These are phyloP conservation scores for Quaeritorhiza haematococci DNA, from an alignment of 371 early-diverging fungal genomes.

Conservation along the genomic window DNA sequence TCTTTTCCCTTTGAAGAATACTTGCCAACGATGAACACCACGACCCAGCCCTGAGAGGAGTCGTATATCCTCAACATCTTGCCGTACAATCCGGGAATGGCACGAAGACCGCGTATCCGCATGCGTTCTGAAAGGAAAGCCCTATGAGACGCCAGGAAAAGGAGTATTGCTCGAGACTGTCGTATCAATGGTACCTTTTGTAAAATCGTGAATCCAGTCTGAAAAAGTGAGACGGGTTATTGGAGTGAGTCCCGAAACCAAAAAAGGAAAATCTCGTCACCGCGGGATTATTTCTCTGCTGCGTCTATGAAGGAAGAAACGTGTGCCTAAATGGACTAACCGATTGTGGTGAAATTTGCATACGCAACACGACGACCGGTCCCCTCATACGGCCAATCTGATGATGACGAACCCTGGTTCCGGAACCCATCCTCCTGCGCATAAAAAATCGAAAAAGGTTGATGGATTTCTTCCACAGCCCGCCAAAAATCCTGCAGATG, in stretches of 20 bases:
- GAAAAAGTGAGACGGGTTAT: too few species aligned
- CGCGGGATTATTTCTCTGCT: too few species aligned
- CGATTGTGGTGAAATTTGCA: slow-evolving; percentile 57
- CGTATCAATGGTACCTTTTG: slow-evolving; percentile 57
- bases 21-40: slow-evolving; percentile 61
- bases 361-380: slow-evolving; percentile 56
- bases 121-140: too few species aligned
- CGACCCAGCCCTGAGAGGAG: slow-evolving; percentile 79
- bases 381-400: slow-evolving; percentile 44
- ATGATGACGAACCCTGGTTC: too few species aligned
- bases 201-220: slow-evolving; percentile 88
- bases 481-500: too few species aligned
- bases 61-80: slow-evolving; percentile 58
- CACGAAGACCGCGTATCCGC: slow-evolving; percentile 59
- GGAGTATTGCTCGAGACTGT: background rate
- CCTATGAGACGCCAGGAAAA: background rate
- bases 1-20: too few species aligned
- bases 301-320: background rate
- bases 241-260: too few species aligned
- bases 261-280: too few species aligned
- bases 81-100: slow-evolving; percentile 57
- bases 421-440: too few species aligned
- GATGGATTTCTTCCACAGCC: too few species aligned
- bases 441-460: too few species aligned
- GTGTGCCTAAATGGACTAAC: slow-evolving; percentile 13